A percentile compares a stretch with the other conserved stretches of the same genome.
Evolutionary conservation across 2,329 filamentous ascomycete genomes (phyloP).

Genomic region (Shiraia bambusicola): DNA sequence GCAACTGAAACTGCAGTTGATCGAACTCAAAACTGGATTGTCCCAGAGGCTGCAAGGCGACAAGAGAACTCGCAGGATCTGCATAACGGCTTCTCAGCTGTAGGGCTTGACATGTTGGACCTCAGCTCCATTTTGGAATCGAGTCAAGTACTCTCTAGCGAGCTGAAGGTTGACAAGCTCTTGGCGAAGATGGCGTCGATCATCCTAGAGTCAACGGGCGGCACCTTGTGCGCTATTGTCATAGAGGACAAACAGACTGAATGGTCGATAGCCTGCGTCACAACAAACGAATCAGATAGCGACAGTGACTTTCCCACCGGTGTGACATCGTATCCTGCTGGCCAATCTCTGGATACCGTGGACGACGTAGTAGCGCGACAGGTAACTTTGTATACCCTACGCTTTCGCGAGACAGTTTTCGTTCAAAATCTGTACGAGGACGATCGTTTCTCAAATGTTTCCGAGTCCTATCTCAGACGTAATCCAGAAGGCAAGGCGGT

Average conservation of each 20-base stretch:
- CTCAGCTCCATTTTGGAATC: conserved; percentile 75
- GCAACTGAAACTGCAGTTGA: conserved; percentile 46
- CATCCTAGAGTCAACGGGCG: conserved; percentile 75
- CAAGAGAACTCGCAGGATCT: conserved; percentile 53
- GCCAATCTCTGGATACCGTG: conserved; percentile 62
- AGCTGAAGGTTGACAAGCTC: conserved; percentile 72
- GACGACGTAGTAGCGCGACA: conserved; percentile 73
- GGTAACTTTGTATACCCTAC: conserved; percentile 73
- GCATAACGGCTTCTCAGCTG: conserved; percentile 65
- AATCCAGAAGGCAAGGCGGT: conserved; percentile 72
- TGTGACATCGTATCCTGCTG: conserved; percentile 66
- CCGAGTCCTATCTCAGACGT: conserved; percentile 65
- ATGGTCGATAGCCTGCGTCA: conserved; percentile 75
- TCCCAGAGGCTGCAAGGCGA: conserved; percentile 47
- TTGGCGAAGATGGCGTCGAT: conserved; percentile 81
- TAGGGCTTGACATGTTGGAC: conserved; percentile 76
- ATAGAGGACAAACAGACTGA: conserved; percentile 66
- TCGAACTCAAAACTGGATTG: conserved; percentile 52
- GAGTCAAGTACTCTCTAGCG: conserved; percentile 77
- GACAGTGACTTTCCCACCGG: conserved; percentile 43
- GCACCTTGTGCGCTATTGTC: conserved; percentile 71
- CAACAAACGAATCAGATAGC: conserved; percentile 60
- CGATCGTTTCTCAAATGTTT: conserved; percentile 76
- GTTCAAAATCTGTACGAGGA: conserved; percentile 72
- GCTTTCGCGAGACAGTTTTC: conserved; percentile 75